Evolutionary conservation across 495 filamentous ascomycete species (phyloP), one percentile per base, ranked within the genome.

Genomic region (Aspergillus cavernicola): DNA sequence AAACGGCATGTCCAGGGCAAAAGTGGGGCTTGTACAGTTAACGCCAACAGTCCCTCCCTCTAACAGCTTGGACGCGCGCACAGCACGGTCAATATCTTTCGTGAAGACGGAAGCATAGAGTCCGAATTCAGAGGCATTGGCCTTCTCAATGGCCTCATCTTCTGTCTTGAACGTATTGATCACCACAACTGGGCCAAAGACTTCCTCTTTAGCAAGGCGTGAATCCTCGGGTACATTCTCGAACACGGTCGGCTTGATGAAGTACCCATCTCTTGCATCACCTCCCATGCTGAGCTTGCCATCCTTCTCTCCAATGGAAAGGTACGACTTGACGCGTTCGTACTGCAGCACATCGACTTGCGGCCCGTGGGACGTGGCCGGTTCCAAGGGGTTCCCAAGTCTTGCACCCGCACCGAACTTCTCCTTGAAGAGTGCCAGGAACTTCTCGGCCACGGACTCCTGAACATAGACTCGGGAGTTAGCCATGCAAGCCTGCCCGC

Each of bases 381-480:
- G 83, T 6, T 83, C 79, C 63, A 93, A 89, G 0, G 91, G 92
- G 61, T 96, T 85, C 33, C 90, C 92, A 4, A 70, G 55, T 48
- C n/a, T n/a, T n/a, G 90, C 67, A 19, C 87, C 81, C 61, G 81
- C 85, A n/a, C 83, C 74, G 76, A 74, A 45, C 9, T 80, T 71
- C 35, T 87, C 79, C 59, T 82, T 85, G 76, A 96, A 95, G 19
- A 71, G 65, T 16, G 77, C 66, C 33, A 90, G 67, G 66, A 96
- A 97, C 31, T 80, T 69, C 33, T 95, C 86, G 39, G 91, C 89
- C 16, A 95, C 70, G 32, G 67, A 69, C 46, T 95, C 87, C 41
- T 97, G 89, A 1, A 96, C 89, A 24, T 92, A 79, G 49, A 97
- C 80, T 26, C 91, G 85, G n/a, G n/a, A 92, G 12, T 89, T 95